Evolutionary conservation across 2,329 filamentous ascomycete species (phyloP).

Genomic region (Aspergillus flavus): DNA sequence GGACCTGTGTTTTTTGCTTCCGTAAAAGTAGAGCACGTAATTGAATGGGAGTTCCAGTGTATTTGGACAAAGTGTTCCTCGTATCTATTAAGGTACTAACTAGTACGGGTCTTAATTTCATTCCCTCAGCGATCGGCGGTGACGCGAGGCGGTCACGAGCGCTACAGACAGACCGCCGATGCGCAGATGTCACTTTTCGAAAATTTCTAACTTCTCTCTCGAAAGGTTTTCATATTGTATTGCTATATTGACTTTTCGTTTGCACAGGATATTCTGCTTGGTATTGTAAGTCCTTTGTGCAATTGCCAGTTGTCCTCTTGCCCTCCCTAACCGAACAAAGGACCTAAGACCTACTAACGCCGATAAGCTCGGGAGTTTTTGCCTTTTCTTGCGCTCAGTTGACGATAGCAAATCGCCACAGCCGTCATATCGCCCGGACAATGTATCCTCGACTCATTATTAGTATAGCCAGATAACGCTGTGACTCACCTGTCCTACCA

Average conservation of each 20-base stretch:
- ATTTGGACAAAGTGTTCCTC: neutral
- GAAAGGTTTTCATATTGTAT: neutral
- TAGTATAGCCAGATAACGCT: neutral
- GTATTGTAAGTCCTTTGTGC: neutral
- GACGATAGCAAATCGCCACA: neutral
- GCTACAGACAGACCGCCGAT: neutral
- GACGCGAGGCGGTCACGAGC: conserved; percentile 8
- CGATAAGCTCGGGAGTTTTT: neutral
- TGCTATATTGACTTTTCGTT: neutral
- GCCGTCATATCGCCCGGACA: neutral
- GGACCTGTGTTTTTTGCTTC: neutral
- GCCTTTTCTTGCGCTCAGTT: neutral
- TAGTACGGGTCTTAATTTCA: neutral
- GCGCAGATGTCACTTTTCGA: neutral
- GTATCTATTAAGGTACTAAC: neutral
- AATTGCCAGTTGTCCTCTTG: neutral
- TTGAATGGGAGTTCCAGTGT: neutral
- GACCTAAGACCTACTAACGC: neutral
- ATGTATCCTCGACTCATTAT: neutral
- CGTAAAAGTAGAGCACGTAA: too few species aligned
- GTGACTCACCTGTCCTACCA: neutral
- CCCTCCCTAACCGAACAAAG: neutral
- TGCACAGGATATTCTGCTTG: neutral
- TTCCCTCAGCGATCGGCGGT: neutral
- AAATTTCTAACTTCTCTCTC: neutral